Evolutionary conservation across 139 green algal species (phyloP).

Genomic region (Protoeuglena noctilucae): DNA sequence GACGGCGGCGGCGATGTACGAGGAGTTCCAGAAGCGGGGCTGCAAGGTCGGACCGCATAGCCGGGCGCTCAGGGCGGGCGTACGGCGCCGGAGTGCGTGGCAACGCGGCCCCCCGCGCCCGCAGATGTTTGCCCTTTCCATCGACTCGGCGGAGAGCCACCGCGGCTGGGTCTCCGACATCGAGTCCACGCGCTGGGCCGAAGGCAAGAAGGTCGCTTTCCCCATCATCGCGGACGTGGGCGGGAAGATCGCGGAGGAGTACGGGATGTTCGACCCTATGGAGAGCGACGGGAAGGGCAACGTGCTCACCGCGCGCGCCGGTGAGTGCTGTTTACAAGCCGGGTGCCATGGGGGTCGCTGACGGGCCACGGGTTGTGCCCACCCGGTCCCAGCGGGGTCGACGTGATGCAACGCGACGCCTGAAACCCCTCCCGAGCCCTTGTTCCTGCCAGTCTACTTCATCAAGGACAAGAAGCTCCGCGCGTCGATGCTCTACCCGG

Average conservation of each 20-base stretch:
- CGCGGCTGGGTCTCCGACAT: background rate
- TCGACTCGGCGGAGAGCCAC: background rate
- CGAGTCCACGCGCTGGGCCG: background rate
- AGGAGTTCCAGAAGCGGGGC: background rate
- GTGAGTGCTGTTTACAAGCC: too few relatives aligned
- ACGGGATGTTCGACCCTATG: background rate
- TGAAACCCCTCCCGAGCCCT: too few relatives aligned
- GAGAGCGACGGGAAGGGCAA: background rate
- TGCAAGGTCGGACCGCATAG: too few relatives aligned
- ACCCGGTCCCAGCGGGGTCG: too few relatives aligned
- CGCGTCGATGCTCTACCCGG: background rate
- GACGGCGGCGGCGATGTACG: background rate
- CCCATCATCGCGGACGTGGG: background rate
- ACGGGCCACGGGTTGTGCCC: too few relatives aligned
- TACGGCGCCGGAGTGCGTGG: too few relatives aligned
- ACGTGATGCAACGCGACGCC: too few relatives aligned
- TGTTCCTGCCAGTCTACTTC: too few relatives aligned
- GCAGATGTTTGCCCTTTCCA: background rate
- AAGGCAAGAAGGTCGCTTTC: background rate
- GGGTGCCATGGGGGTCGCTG: too few relatives aligned
- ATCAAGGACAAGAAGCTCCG: slow-evolving; percentile 3
- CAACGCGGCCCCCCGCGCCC: too few relatives aligned
- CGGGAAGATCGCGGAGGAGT: background rate
- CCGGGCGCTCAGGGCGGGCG: too few relatives aligned
- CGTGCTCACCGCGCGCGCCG: background rate